Evolutionary conservation across 202 grass and related monocot species (phyloP).

Genomic region (Musa balbisiana): DNA sequence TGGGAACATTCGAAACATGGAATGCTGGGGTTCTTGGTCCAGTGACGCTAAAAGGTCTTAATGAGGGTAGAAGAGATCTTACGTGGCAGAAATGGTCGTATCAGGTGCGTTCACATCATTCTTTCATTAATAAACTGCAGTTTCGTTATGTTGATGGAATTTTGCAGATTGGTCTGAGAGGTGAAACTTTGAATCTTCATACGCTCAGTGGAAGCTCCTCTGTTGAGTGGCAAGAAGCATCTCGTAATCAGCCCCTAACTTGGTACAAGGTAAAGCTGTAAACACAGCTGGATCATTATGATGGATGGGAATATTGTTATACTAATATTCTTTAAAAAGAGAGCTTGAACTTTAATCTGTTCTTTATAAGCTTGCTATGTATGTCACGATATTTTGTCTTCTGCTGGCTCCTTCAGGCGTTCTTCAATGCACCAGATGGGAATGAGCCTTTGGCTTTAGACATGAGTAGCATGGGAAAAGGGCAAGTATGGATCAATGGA

Average conservation of each 20-base stretch:
- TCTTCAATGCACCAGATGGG: slow-evolving; percentile 88
- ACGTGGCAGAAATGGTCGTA: slow-evolving; percentile 99
- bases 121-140: slow-evolving; percentile 5
- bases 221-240: slow-evolving; percentile 75
- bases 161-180: slow-evolving; percentile 79
- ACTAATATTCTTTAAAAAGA: neutral
- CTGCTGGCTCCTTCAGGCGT: slow-evolving; percentile 41
- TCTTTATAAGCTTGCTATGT: neutral
- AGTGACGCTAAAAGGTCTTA: slow-evolving; percentile 67
- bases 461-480: slow-evolving; percentile 94
- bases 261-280: slow-evolving; percentile 71
- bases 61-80: slow-evolving; percentile 91
- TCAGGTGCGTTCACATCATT: slow-evolving; percentile 41
- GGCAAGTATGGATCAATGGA: slow-evolving; percentile 96
- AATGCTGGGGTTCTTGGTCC: slow-evolving; percentile 98
- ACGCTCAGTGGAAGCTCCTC: slow-evolving; percentile 79
- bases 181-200: slow-evolving; percentile 78
- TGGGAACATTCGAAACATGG: too few species aligned
- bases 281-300: neutral
- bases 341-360: neutral
- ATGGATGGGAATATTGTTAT: too few species aligned
- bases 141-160: slow-evolving; percentile 11
- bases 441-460: slow-evolving; percentile 93
- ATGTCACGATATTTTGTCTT: neutral
- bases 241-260: slow-evolving; percentile 76